Base-by-base conservation (phyloP, 163 green algal species). In the Chloromonas sp. region DNA sequence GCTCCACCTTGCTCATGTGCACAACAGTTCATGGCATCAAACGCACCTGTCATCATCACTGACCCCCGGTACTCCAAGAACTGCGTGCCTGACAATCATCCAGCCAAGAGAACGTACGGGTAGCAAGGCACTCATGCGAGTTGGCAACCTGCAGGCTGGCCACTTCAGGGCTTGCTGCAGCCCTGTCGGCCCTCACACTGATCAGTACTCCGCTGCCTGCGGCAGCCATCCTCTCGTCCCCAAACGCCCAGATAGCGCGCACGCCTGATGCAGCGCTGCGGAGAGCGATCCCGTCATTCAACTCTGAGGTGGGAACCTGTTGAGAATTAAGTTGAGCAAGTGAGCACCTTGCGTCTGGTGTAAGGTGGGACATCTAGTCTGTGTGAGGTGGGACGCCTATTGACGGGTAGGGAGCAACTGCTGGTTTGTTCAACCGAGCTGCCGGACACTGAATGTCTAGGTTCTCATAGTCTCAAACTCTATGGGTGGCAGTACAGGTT, bases 201-300 rank as follows among this genome's bases (percentile, higher is more conserved):
- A 74, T 74, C 5, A 11, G 66, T 5, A 5, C 74, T 80, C 14
- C 74, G 57, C 74, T 14, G 14, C 88, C 89, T 14, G 92, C 93
- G 3, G 57, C 88, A 3, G 94, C 95, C 0, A 83, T 97, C 1
- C 90, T 98, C 1, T 94, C 91, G 78, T 95, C 89, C 0, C 96
- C 96, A 0, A 96, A 97, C 66, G 93, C 94, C 0, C 86, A 89
- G 61, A 92, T 97, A 11, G 83, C 94, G 0, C 88, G 95, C 2
- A 94, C 82, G 2, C 90, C 90, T 3, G 96, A 98, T 79, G 92
- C 94, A 15, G 96, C 96, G 3, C 87, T 99, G 82, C 86, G 96
- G 1, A 88, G 96, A 0, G 94, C 94, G 57, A 97, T 98, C n/a
- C 96, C 96, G 0, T 95, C 95, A 0, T 96, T 98, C 88, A 99